These are phyloP conservation scores for Trichothecium sympodiale DNA, from an alignment of 2,329 filamentous ascomycete species.

Conservation along the genomic window DNA sequence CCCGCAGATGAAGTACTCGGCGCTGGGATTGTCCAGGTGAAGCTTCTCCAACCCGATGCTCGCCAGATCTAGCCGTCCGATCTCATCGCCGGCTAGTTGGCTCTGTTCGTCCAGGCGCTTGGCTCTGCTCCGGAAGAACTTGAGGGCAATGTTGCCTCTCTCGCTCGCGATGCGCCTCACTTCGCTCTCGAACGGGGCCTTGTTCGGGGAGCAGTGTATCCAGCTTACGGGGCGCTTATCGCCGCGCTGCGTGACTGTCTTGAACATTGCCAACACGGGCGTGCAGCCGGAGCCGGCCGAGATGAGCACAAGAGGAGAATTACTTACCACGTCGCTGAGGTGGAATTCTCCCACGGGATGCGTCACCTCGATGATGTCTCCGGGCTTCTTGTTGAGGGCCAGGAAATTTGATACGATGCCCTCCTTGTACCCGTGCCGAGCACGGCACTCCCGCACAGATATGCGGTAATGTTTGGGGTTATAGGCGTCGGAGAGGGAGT, in stretches of 20 bases:
- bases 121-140: constrained; percentile 38
- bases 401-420: constrained; percentile 62
- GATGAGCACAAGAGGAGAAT: constrained; percentile 45
- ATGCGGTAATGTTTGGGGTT: constrained; percentile 54
- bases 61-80: constrained; percentile 33
- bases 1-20: constrained; percentile 45
- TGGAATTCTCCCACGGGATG: constrained; percentile 43
- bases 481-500: constrained; percentile 59
- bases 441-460: constrained; percentile 52
- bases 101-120: constrained; percentile 29
- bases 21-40: constrained; percentile 29
- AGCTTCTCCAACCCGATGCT: constrained; percentile 32
- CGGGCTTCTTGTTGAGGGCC: constrained; percentile 48
- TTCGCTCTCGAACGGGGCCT: constrained; percentile 42
- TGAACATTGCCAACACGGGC: constrained; percentile 50
- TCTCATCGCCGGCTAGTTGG: neutral
- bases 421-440: constrained; percentile 32
- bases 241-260: constrained; percentile 33
- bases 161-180: constrained; percentile 31
- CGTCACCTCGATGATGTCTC: constrained; percentile 52
- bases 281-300: constrained; percentile 51
- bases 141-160: constrained; percentile 22
- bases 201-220: constrained; percentile 18
- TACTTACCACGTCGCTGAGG: constrained; percentile 13
- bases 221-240: neutral